phyloP scores from a whole-genome alignment of 805 yeast genomes.

The Wickerhamomyces sydowiorum region DNA sequence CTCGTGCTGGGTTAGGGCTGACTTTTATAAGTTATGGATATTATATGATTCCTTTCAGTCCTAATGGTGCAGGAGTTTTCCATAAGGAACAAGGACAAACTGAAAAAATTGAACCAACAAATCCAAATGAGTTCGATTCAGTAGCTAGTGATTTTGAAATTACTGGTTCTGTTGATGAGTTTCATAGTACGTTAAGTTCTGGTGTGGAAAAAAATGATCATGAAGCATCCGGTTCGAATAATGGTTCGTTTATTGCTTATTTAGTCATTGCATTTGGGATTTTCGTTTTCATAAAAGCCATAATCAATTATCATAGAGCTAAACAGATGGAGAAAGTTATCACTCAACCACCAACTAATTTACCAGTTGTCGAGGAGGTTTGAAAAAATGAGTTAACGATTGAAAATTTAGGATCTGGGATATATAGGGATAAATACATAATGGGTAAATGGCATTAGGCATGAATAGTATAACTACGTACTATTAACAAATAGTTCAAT shows the following conservation, averaged over 20 bases:
- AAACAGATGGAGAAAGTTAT: constrained; percentile 67
- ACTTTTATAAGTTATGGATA: constrained; percentile 73
- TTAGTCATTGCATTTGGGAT: constrained; percentile 64
- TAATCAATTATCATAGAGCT: constrained; percentile 71
- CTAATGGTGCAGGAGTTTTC: constrained; percentile 25
- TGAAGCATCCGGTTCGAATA: constrained; percentile 2
- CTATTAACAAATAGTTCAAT: too few species aligned
- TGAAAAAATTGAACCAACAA: constrained; percentile 43
- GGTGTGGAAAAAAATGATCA: constrained; percentile 5
- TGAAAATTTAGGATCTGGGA: neutral
- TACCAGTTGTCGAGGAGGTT: constrained; percentile 5
- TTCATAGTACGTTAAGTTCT: constrained; percentile 13
- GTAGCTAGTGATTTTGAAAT: constrained; percentile 23
- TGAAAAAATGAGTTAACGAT: neutral
- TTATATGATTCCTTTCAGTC: constrained; percentile 41
- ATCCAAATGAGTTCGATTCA: constrained; percentile 52
- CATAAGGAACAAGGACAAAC: constrained; percentile 15
- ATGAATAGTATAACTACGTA: too few species aligned
- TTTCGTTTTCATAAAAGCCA: constrained; percentile 57
- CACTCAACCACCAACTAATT: constrained; percentile 34
- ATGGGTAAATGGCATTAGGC: neutral
- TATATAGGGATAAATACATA: neutral
- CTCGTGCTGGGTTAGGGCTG: constrained; percentile 85
- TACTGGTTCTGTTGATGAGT: constrained; percentile 21
- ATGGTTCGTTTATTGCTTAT: constrained; percentile 42